Conservation (phyloP, 2,329 filamentous ascomycete species). For the Aspergillus brasiliensis region DNA sequence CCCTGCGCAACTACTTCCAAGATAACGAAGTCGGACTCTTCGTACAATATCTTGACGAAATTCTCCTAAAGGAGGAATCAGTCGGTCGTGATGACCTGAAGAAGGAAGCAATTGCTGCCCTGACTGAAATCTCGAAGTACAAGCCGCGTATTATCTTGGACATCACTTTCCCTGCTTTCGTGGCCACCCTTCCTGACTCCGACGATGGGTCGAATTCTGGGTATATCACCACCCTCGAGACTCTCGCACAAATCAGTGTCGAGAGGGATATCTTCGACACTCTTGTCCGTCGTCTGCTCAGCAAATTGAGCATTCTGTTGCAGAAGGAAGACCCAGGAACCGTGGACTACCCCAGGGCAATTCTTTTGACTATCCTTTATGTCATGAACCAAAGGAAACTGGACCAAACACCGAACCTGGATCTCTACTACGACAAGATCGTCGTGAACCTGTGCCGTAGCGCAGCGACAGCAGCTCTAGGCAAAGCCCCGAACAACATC, state of each 20-base stretch:
- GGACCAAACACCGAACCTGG: constrained; percentile 45
- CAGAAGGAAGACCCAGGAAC: constrained; percentile 51
- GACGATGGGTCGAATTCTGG: constrained; percentile 49
- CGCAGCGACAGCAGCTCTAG: constrained; percentile 40
- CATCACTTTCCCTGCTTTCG: constrained; percentile 66
- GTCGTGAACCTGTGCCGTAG: constrained; percentile 47
- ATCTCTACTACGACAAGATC: constrained; percentile 54
- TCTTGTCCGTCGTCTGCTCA: constrained; percentile 63
- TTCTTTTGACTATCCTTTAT: constrained; percentile 64
- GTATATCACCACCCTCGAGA: constrained; percentile 63
- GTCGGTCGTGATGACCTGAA: constrained; percentile 60
- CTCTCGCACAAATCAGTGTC: constrained; percentile 64
- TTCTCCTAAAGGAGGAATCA: constrained; percentile 62
- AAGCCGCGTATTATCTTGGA: constrained; percentile 65
- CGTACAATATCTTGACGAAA: constrained; percentile 61
- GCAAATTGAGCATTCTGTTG: constrained; percentile 61
- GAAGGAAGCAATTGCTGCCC: constrained; percentile 58
- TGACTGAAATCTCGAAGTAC: constrained; percentile 63
- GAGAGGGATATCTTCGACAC: constrained; percentile 67
- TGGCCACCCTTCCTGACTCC: constrained; percentile 63
- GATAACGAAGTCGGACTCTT: constrained; percentile 56
- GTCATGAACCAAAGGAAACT: constrained; percentile 58
- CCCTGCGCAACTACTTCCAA: constrained; percentile 50
- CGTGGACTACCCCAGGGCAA: constrained; percentile 58
- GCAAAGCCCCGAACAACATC: constrained; percentile 37